phyloP scores from a whole-genome alignment of 2,329 filamentous ascomycete genomes.

The Aspergillus fumigatiaffinis region DNA sequence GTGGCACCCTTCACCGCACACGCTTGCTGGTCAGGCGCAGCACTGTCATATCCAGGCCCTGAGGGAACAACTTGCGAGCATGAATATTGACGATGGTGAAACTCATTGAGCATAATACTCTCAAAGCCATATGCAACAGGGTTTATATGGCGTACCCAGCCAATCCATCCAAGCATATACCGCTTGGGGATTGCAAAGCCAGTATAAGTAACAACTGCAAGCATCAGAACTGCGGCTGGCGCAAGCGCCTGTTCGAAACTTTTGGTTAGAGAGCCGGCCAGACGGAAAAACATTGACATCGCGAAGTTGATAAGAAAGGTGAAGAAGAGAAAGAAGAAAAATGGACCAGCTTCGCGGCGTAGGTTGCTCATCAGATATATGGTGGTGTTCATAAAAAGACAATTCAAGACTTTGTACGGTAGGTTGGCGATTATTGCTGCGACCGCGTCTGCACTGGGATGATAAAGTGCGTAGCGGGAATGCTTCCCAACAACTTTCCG shows the following conservation, averaged over 20 bases:
- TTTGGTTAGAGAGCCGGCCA: conserved; percentile 68
- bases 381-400: conserved; percentile 68
- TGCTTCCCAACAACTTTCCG: conserved; percentile 15
- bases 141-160: conserved; percentile 75
- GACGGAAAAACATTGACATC: conserved; percentile 81
- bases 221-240: conserved; percentile 46
- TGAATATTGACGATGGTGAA: conserved; percentile 56
- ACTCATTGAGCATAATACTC: conserved; percentile 76
- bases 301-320: conserved; percentile 66
- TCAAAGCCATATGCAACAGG: conserved; percentile 77
- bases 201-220: conserved; percentile 43
- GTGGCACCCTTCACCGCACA: conserved; percentile 57
- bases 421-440: conserved; percentile 22
- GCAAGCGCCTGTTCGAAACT: conserved; percentile 56
- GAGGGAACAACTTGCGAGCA: conserved; percentile 44
- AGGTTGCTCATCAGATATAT: conserved; percentile 84
- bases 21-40: conserved; percentile 37
- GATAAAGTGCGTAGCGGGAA: conserved; percentile 12
- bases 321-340: conserved; percentile 79
- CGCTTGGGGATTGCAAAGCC: conserved; percentile 36
- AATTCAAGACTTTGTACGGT: conserved; percentile 74
- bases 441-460: conserved; percentile 8
- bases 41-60: conserved; percentile 35
- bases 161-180: conserved; percentile 71
- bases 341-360: conserved; percentile 64